Evolutionary conservation across 2,329 filamentous ascomycete genomes (phyloP).

Genomic region (Chaetomium strumarium): DNA sequence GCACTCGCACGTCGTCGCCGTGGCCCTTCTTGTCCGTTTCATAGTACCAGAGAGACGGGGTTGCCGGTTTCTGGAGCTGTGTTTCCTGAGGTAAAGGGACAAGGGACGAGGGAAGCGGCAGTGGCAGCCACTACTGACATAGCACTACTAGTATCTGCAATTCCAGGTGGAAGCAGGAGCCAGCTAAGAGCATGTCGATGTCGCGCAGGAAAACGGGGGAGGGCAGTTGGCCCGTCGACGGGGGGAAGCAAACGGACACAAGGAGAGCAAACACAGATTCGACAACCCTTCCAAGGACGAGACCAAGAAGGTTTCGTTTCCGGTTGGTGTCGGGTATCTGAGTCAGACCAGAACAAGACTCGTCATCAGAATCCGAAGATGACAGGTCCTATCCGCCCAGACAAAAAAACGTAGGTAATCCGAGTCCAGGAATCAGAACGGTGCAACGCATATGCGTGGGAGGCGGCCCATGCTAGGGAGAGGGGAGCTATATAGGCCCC

Average conservation of each 20-base stretch:
- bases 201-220: not conserved
- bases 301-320: slow-evolving; percentile 2
- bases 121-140: not conserved
- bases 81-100: not conserved
- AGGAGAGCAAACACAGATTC: not conserved
- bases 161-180: not conserved
- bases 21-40: not conserved
- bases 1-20: slow-evolving; percentile 15
- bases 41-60: slow-evolving; percentile 4
- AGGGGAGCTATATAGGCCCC: too few relatives aligned
- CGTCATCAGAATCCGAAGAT: not conserved
- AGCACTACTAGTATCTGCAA: not conserved
- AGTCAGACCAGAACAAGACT: not conserved
- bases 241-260: slow-evolving; percentile 12
- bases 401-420: slow-evolving; percentile 5
- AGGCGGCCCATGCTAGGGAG: too few relatives aligned
- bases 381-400: slow-evolving; percentile 8
- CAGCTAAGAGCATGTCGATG: not conserved
- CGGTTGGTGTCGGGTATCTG: slow-evolving; percentile 2
- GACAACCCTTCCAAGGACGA: not conserved
- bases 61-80: too few relatives aligned
- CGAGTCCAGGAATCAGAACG: not conserved
- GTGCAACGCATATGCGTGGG: too few relatives aligned
- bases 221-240: not conserved
- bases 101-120: not conserved